Evolutionary conservation across 495 filamentous ascomycete genomes (phyloP), one percentile per base, ranked within the genome.

Genomic region (Collariella sp.): DNA sequence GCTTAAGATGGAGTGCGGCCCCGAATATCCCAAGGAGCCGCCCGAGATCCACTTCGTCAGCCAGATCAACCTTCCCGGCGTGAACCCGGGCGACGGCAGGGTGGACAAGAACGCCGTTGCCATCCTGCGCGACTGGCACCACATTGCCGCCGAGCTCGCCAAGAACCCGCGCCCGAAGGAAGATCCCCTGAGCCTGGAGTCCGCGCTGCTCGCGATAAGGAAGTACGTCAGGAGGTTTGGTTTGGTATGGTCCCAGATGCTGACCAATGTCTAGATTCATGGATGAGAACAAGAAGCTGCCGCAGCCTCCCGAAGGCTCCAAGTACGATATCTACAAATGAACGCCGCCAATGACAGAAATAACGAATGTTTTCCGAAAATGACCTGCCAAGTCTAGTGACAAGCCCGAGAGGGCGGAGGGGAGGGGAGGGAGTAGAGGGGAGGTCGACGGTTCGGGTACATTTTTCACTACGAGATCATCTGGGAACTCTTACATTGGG

Each of bases 221-320:
- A 67, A 63, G 67, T 67, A 53, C 45, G 59, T 23, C 18, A 31
- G 12, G 2, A 3, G 18, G n/a, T 12, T n/a, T 10, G 36, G 13
- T 23, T 2, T 5, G 15, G 16, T 13, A 2, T 2, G 16, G 10
- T 3, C n/a, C 5, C 20, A 35, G 10, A 13, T 43, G 49, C 67
- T 72, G 43, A 71, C 63, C 13, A 34, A 9, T 12, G 7, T 48
- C 2, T 59, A 95, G 91, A 69, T 94, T 86, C 62, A 98, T 98
- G 93, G 91, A 91, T n/a, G 81, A 85, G 62, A 81, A 96, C 72
- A 96, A 96, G 79, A 97, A 97, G 72, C 80, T 97, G 12, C 85
- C 89, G 13, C 93, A 98, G 67, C 93, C 94, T 48, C 77, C 88
- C 3, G 93, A 98, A 72, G 91, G 91, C 41, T 82, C 85, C 43